Evolutionary conservation across 805 yeast genomes (phyloP).

Genomic region (Huiozyma naganishii): DNA sequence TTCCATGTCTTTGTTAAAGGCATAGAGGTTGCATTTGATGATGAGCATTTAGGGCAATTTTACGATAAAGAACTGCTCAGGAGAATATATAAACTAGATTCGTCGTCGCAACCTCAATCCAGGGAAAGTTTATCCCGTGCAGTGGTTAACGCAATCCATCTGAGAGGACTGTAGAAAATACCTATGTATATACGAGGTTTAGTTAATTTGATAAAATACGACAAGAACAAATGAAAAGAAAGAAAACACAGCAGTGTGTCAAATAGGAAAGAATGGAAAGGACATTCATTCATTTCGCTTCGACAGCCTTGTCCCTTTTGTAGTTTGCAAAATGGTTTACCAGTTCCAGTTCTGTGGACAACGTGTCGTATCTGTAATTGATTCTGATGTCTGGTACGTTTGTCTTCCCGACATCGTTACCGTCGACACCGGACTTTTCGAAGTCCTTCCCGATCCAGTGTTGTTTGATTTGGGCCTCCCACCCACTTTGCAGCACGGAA

Average conservation of each 20-base stretch:
- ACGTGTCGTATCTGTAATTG: slow-evolving; percentile 74
- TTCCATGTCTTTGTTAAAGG: slow-evolving; percentile 24
- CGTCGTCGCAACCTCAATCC: slow-evolving; percentile 12
- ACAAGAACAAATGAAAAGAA: too few relatives aligned
- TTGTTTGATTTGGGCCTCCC: slow-evolving; percentile 72
- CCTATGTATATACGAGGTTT: not conserved
- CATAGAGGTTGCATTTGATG: slow-evolving; percentile 25
- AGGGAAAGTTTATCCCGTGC: slow-evolving; percentile 29
- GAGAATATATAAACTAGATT: slow-evolving; percentile 25
- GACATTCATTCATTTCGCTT: not conserved
- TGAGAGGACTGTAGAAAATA: slow-evolving; percentile 32
- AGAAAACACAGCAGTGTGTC: too few relatives aligned
- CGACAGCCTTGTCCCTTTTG: slow-evolving; percentile 4
- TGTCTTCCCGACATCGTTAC: slow-evolving; percentile 86
- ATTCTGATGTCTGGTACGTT: slow-evolving; percentile 88
- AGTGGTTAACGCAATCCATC: slow-evolving; percentile 37
- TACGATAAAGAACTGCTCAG: slow-evolving; percentile 29
- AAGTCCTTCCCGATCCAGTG: slow-evolving; percentile 85
- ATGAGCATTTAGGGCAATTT: slow-evolving; percentile 22
- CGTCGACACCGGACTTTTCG: slow-evolving; percentile 50
- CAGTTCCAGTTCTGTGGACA: slow-evolving; percentile 57
- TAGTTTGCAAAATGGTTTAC: slow-evolving; percentile 44
- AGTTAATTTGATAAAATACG: too few relatives aligned
- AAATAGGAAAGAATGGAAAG: not conserved
- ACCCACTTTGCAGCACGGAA: slow-evolving; percentile 89